Evolutionary conservation across 208 protist species (phyloP), one percentile per base, ranked within the genome.

Genomic region (Trypanosoma avium): DNA sequence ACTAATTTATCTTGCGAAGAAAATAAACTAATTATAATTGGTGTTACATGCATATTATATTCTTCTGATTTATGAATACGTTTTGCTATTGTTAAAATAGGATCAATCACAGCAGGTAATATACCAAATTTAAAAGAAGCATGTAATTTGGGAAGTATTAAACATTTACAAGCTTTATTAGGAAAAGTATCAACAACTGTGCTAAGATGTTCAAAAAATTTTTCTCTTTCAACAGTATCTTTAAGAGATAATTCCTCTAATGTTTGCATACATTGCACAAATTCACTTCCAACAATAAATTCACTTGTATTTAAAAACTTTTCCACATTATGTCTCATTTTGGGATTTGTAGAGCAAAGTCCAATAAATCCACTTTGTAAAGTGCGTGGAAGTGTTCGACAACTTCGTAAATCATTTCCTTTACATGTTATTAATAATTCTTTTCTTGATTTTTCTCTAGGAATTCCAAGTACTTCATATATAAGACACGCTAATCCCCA

Each of bases 401-500:
- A 77, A 17, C 40, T 47, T 45, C 69, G 69, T 61, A 78, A 26
- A 26, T 77, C 50, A 35, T 35, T 57, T 24, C 54, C 42, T 61
- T 47, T 67, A 57, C 80, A 48, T 29, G 61, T 30, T 7, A 22
- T 8, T 43, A n/a, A 0, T 1, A 69, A 24, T 10, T 69, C 8
- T 12, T 29, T 46, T 12, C 15, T 9, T 33, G 52, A 1, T 15
- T 46, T 58, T 46, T 61, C 62, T 38, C 63, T 65, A 64, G 61
- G 72, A 13, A 71, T 45, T 42, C 71, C 79, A 17, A 90, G 54
- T 21, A 80, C 77, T 52, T 94, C 82, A 59, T 84, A 90, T 22
- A 95, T 79, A 4, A 97, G 70, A 36, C 81, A 84, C 4, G 70
- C 86, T 21, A 97, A 5, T 19, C 88, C 88, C 85, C 86, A 97